Base-by-base conservation (phyloP, 2,329 filamentous ascomycete species). In the Epichloe amarillans region DNA sequence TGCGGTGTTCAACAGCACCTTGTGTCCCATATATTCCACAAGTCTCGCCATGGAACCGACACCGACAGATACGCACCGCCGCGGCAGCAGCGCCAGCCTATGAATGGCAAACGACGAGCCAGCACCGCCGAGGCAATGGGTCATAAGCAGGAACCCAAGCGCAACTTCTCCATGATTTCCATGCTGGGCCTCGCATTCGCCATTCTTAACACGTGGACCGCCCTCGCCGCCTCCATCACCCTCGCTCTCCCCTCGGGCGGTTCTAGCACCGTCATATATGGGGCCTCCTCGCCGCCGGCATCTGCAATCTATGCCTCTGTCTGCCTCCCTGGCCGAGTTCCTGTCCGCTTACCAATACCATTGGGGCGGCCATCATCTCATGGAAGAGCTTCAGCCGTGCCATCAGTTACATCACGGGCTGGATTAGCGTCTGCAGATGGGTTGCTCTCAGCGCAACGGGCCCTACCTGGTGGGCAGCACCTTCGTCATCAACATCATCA, bases 351-450 rank as follows among this genome's bases (percentile, higher is more conserved):
- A 81, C 52, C 76, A 83, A 64, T 87, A 88, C 56, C 82, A 87
- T 61, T 87, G 83, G 83, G 84, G 84, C 82, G 3, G 82, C 83
- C 50, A 68, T 79, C 47, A 68, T 87, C 54, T 73, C 76, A 35
- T 82, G 80, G 71, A 72, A 74, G 52, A 67, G 66, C 50, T 83
- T 74, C 72, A 76, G 78, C 17, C 77, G 80, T 0, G 69, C 79
- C 33, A 73, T 86, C 11, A 83, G 80, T 45, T 88, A 83, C 70
- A 76, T 81, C 45, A 86, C 83, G 0, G 84, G 84, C 30, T 88
- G 83, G 83, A 85, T 82, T 63, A 84, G 82, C 58, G 76, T 81
- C 38, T 80, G 80, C n/a, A 83, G 82, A 15, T 87, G 83, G 81
- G 80, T 86, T 35, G 78, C 79, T 10, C 66, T 88, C 49, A 81